Evolutionary conservation across 306 rosid species (phyloP).

Genomic region (Prunus mira): DNA sequence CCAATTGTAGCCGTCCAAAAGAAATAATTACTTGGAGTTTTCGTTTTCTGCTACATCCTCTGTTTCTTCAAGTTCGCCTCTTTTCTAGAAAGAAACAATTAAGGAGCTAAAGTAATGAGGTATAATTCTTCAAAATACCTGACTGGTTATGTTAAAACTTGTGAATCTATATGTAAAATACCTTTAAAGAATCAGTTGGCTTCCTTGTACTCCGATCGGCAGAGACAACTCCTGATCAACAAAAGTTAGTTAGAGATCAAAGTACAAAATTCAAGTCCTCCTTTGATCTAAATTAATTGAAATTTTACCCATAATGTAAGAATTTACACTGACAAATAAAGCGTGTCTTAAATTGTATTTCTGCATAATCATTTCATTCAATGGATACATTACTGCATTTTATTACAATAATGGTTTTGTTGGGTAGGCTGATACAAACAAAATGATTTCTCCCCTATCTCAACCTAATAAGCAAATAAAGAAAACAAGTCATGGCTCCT

Average conservation of each 20-base stretch:
- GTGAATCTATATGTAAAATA: neutral
- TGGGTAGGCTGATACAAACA: too few relatives aligned
- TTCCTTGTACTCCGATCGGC: conserved; percentile 10
- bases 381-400: too few relatives aligned
- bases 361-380: neutral
- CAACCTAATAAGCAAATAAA: neutral
- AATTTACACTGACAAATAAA: neutral
- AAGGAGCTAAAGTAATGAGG: conserved; percentile 7
- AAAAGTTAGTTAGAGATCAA: neutral
- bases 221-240: conserved; percentile 5
- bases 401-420: too few relatives aligned
- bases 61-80: conserved; percentile 33
- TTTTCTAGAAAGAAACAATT: conserved; percentile 34
- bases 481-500: neutral
- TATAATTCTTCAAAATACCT: neutral
- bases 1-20: neutral
- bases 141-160: neutral
- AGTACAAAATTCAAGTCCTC: neutral
- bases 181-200: conserved; percentile 10
- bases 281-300: neutral
- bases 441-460: neutral
- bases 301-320: neutral
- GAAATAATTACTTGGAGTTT: conserved; percentile 52
- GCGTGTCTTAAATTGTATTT: neutral
- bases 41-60: conserved; percentile 35